Conservation (phyloP, 1,284 basidiomycete genomes). For the Ustanciosporium gigantosporum region DNA sequence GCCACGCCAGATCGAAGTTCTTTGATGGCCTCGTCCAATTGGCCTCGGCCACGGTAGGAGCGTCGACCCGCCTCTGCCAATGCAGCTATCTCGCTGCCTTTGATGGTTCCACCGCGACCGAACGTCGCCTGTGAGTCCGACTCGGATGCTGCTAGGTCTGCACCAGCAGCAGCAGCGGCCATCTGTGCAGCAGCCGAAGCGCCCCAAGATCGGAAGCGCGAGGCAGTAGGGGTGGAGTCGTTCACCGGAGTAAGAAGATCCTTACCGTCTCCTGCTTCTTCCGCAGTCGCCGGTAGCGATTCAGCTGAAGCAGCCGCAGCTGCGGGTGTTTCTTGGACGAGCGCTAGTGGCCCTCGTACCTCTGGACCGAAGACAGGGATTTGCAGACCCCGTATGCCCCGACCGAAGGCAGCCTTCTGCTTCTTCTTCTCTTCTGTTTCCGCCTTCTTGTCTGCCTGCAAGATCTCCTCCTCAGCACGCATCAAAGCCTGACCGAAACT, state of each 20-base stretch:
- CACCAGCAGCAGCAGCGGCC: background rate
- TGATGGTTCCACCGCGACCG: conserved; percentile 1
- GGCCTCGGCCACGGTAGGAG: conserved; percentile 38
- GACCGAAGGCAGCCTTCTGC: conserved; percentile 10
- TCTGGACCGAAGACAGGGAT: conserved; percentile 39
- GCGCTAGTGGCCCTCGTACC: conserved; percentile 33
- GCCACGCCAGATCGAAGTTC: conserved; percentile 36
- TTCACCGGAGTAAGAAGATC: conserved; percentile 12
- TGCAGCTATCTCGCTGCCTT: background rate
- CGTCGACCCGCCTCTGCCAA: conserved; percentile 6
- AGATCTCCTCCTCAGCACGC: conserved; percentile 52
- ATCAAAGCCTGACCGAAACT: conserved; percentile 52
- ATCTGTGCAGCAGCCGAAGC: conserved; percentile 13
- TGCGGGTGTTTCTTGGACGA: no score
- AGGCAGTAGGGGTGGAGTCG: conserved; percentile 38
- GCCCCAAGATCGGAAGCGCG: conserved; percentile 29
- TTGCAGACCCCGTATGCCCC: conserved; percentile 7
- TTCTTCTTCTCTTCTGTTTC: conserved; percentile 44
- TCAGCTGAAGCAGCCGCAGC: background rate
- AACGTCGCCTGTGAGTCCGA: background rate
- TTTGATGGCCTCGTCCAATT: conserved; percentile 51
- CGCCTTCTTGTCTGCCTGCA: conserved; percentile 44
- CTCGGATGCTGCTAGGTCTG: background rate
- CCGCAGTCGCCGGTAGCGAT: background rate
- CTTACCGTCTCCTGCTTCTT: conserved; percentile 4